phyloP scores from a whole-genome alignment of 2,329 filamentous ascomycete species.

The Aspergillus fischeri region DNA sequence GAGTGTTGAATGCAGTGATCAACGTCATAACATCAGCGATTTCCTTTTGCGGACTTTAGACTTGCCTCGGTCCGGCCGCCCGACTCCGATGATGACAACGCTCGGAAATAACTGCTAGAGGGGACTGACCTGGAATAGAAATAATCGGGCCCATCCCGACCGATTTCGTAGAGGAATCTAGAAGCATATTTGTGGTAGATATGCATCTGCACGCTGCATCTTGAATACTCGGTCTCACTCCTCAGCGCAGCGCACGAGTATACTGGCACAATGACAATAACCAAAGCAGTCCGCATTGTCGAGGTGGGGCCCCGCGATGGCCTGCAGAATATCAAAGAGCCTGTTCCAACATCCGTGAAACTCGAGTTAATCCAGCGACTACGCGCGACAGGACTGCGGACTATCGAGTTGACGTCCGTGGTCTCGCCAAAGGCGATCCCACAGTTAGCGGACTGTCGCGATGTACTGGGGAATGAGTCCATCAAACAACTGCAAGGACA shows the following conservation, averaged over 20 bases:
- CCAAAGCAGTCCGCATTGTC: conserved; percentile 54
- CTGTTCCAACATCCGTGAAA: conserved; percentile 68
- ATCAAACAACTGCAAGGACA: conserved; percentile 52
- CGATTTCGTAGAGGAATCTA: background rate
- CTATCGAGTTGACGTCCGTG: conserved; percentile 78
- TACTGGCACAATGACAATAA: background rate
- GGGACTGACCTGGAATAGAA: background rate
- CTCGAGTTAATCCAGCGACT: conserved; percentile 70
- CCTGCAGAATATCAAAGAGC: conserved; percentile 77
- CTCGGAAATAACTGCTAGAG: background rate
- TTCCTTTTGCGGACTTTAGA: background rate
- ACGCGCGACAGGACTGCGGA: conserved; percentile 62
- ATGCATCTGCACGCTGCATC: background rate
- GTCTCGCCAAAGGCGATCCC: conserved; percentile 82
- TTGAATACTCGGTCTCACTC: background rate
- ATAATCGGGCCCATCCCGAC: background rate
- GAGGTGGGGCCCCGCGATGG: conserved; percentile 84
- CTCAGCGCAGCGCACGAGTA: background rate
- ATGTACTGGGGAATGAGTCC: conserved; percentile 13
- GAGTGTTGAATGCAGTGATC: background rate
- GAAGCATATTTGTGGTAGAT: background rate
- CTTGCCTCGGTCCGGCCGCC: background rate
- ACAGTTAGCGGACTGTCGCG: conserved; percentile 53
- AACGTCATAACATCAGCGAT: background rate
- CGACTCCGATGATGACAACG: background rate